Evolutionary conservation across 1,284 basidiomycete genomes (phyloP).

Genomic region (Cerioporus squamosus): DNA sequence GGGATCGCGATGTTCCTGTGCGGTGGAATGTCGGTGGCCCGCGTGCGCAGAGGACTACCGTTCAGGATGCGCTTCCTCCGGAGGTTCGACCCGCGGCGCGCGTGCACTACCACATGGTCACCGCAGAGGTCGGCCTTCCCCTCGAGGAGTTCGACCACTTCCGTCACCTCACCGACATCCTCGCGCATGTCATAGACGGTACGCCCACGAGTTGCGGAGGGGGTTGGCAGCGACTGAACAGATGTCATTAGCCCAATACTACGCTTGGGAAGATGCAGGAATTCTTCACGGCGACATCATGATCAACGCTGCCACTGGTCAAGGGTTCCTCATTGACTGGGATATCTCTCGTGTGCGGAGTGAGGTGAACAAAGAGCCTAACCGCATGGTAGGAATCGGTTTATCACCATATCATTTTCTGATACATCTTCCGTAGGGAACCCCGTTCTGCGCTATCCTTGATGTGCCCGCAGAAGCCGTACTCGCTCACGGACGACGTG

Average conservation of each 20-base stretch:
- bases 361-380: not conserved
- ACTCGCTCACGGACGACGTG: conserved; percentile 16
- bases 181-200: not conserved
- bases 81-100: not conserved
- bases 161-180: not conserved
- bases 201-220: not conserved
- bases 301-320: too few relatives aligned
- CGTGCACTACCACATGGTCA: conserved; percentile 3
- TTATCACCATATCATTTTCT: not conserved
- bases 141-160: not conserved
- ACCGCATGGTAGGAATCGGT: not conserved
- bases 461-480: conserved; percentile 5
- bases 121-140: not conserved
- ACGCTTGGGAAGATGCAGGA: not conserved
- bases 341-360: too few relatives aligned
- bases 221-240: not conserved
- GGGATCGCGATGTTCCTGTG: not conserved
- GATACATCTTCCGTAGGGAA: conserved; percentile 6
- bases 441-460: conserved; percentile 10
- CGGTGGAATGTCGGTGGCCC: conserved; percentile 10
- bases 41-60: not conserved
- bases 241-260: not conserved
- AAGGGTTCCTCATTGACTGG: too few relatives aligned
- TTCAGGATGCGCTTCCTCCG: not conserved
- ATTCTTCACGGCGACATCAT: not conserved